Evolutionary conservation across 2,329 filamentous ascomycete genomes (phyloP).

Genomic region (Herpotrichia juniperi): DNA sequence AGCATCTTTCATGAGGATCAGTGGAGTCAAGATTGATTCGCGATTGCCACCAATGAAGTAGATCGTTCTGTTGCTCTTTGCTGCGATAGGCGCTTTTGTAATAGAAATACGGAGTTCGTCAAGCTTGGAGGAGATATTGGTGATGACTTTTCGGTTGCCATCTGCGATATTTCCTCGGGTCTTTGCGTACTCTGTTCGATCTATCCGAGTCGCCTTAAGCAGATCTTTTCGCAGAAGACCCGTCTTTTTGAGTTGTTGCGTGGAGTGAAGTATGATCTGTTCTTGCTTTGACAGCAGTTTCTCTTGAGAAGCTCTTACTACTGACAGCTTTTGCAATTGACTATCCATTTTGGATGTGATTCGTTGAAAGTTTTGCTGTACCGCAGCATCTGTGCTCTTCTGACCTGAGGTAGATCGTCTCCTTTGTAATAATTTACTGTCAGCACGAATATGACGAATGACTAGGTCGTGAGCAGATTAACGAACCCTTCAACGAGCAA

Average conservation of each 20-base stretch:
- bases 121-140: not conserved
- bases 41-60: conserved; percentile 1
- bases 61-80: conserved; percentile 5
- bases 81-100: not conserved
- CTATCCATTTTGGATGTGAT: not conserved
- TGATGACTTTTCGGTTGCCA: not conserved
- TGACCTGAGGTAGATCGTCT: not conserved
- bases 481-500: conserved; percentile 4
- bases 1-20: conserved; percentile 4
- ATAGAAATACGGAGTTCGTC: not conserved
- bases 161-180: not conserved
- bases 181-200: not conserved
- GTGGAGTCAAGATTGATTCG: conserved; percentile 1
- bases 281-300: not conserved
- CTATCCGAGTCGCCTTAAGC: not conserved
- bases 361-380: conserved; percentile 3
- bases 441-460: not conserved
- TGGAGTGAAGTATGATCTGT: not conserved
- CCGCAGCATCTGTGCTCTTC: not conserved
- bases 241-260: not conserved
- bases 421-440: not conserved
- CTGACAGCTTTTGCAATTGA: not conserved
- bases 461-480: not conserved
- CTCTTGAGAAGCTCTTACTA: not conserved
- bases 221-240: not conserved